These are phyloP conservation scores for Cephaloascus fragrans DNA, from an alignment of 805 yeast genomes.

Conservation along the genomic window DNA sequence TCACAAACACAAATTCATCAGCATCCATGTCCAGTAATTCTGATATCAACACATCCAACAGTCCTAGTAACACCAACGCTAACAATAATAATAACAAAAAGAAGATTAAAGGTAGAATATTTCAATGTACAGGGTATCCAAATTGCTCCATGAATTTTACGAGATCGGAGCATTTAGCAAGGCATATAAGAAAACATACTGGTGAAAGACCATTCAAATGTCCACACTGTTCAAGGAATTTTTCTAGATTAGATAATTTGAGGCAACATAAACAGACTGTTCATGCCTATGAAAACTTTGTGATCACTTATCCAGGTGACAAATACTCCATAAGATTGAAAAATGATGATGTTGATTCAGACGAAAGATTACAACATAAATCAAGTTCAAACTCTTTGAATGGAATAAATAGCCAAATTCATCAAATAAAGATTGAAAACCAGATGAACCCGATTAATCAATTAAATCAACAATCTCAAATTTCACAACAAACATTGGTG, in stretches of 20 bases:
- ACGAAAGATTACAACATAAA: neutral
- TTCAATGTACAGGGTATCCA: conserved; percentile 79
- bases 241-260: conserved; percentile 77
- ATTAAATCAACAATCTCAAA: neutral
- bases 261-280: conserved; percentile 89
- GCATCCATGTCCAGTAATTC: no score
- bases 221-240: conserved; percentile 68
- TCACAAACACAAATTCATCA: no score
- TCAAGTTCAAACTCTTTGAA: neutral
- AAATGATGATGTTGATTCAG: conserved; percentile 7
- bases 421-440: neutral
- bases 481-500: neutral
- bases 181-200: conserved; percentile 89
- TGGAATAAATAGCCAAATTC: neutral
- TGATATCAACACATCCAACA: no score
- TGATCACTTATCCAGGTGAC: conserved; percentile 20
- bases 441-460: neutral
- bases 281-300: conserved; percentile 31
- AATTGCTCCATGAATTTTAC: conserved; percentile 86
- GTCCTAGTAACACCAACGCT: no score
- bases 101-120: conserved; percentile 53
- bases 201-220: conserved; percentile 93
- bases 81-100: conserved; percentile 15
- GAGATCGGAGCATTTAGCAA: conserved; percentile 83
- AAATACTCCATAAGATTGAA: conserved; percentile 16